Base-by-base conservation (phyloP, 2,329 filamentous ascomycete species). In the Fusarium verrucosum region DNA sequence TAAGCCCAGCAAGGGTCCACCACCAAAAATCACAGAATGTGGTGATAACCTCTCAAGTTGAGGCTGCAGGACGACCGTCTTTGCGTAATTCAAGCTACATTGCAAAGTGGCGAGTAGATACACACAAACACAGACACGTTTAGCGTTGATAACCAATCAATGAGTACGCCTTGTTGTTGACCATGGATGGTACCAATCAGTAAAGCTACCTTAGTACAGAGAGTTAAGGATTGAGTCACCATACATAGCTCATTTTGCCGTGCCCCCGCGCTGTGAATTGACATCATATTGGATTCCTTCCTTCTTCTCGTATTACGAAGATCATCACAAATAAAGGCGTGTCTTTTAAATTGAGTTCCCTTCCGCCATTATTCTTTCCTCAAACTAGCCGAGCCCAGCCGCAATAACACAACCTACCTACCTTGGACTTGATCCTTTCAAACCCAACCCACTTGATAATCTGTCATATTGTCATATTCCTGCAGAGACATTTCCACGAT, bases 241-340 rank as follows among this genome's bases (percentile, higher is more conserved):
- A 33, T 33, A 58, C 35, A 22, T 62, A 23, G 40, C 53, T 37
- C 23, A 42, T 38, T 28, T 47, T 43, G 42, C 30, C 22, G 43
- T 40, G 33, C 35, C 36, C 62, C 62, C 58, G 35, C 55, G 55
- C 36, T 43, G 35, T 45, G 46, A 32, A 61, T 60, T 66, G 63
- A 61, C 64, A 66, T 66, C 64, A 66, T 66, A 41, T 50, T 57
- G 33, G 14, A 47, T 59, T 40, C 25, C 53, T 59, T 40, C 25
- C 53, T 36, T 32, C 22, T 37, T 16, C 26, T 52, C n/a, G n/a
- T 17, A 47, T n/a, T 47, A 20, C 20, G 25, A 41, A 59, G 35
- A 44, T 25, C 33, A 20, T n/a, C 32, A 37, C 45, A 26, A 50
- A 44, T 20, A 10, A 30, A 36, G 25, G n/a, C 8, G 32, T 25